Percentiles rank a stretch among this genome's conserved stretches.
Evolutionary conservation across 2,329 filamentous ascomycete genomes (phyloP).

Genomic region (Ophiostoma piceae): DNA sequence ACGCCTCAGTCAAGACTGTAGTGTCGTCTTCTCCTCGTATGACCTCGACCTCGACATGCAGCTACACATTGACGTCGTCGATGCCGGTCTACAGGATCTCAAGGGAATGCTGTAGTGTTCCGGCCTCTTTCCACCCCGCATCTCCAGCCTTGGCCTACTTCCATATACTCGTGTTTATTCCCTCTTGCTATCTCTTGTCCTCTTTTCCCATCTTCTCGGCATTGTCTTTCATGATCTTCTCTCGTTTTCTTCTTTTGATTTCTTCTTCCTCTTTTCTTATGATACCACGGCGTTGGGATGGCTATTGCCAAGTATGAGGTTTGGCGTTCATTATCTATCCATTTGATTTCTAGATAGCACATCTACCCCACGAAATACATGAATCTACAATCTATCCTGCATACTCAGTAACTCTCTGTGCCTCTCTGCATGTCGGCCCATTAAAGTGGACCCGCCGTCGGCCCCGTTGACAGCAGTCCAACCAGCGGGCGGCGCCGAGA

Average conservation of each 20-base stretch:
- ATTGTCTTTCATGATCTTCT: no score
- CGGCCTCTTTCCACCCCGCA: not conserved
- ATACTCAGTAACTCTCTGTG: no score
- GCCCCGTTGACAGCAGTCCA: constrained; percentile 1
- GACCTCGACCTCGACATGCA: constrained; percentile 19
- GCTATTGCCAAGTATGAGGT: not conserved
- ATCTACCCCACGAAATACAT: not conserved
- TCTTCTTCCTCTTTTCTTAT: not conserved
- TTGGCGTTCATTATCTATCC: not conserved
- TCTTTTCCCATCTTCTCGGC: not conserved
- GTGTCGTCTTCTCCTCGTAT: not conserved
- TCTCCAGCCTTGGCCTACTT: not conserved
- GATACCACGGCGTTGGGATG: constrained; percentile 17
- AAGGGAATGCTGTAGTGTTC: not conserved
- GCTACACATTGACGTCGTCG: constrained; percentile 23
- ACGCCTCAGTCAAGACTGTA: not conserved
- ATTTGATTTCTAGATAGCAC: not conserved
- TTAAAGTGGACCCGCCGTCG: not conserved
- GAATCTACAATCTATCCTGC: not conserved
- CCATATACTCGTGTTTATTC: not conserved
- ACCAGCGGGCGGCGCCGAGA: constrained; percentile 4
- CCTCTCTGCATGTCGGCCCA: not conserved
- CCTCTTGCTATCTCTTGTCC: not conserved
- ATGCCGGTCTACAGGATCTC: constrained; percentile 22
- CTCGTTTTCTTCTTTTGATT: not conserved